phyloP scores from a whole-genome alignment of 2,329 filamentous ascomycete genomes.

The Emmonsiellopsis sp. region DNA sequence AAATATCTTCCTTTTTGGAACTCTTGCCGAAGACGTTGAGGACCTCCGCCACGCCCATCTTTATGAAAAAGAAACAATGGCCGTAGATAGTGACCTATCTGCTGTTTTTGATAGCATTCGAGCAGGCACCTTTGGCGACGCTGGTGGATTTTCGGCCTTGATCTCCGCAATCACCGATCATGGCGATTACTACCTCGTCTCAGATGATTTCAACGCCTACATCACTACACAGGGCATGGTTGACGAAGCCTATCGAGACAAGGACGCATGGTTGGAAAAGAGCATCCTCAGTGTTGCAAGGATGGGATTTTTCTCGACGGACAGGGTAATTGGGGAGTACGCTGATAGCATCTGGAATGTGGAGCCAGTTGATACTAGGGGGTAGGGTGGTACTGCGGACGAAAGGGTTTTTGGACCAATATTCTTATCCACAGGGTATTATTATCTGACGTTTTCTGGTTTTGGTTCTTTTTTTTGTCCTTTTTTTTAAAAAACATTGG shows the following conservation, averaged over 20 bases:
- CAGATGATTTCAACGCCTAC: constrained; percentile 95
- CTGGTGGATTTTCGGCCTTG: constrained; percentile 69
- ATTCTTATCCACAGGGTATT: background rate
- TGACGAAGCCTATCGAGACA: constrained; percentile 83
- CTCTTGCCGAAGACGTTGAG: constrained; percentile 90
- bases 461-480: background rate
- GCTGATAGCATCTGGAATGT: constrained; percentile 96
- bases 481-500: background rate
- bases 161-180: constrained; percentile 81
- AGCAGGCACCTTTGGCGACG: constrained; percentile 69
- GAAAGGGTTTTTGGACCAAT: background rate
- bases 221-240: constrained; percentile 83
- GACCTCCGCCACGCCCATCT: constrained; percentile 85
- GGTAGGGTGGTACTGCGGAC: background rate
- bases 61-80: constrained; percentile 59
- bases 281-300: constrained; percentile 77
- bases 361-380: constrained; percentile 55
- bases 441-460: background rate
- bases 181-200: constrained; percentile 95
- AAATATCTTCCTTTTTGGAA: constrained; percentile 98
- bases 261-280: constrained; percentile 88
- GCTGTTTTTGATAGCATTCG: constrained; percentile 81
- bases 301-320: constrained; percentile 97
- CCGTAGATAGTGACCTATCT: constrained; percentile 65
- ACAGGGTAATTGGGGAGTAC: constrained; percentile 94